A percentile compares a stretch with the other conserved stretches of the same genome.
Evolutionary conservation across 179 eudicot genomes (phyloP).

Genomic region (Pouteria campechiana): DNA sequence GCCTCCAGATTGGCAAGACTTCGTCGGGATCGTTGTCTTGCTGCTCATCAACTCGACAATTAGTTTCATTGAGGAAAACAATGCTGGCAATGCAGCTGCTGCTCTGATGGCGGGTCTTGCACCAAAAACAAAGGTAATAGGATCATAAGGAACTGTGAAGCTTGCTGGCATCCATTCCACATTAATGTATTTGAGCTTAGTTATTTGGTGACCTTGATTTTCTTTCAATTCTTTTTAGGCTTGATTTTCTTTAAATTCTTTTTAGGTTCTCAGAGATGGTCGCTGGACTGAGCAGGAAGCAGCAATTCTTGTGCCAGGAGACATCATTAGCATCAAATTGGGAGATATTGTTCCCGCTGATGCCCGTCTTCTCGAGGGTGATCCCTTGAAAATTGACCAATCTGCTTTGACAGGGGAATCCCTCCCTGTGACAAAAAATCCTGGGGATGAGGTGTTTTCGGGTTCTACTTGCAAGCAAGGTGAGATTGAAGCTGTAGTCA

Average conservation of each 20-base stretch:
- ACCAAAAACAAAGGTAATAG: constrained; percentile 71
- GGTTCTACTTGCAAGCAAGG: constrained; percentile 73
- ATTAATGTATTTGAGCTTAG: too few relatives aligned
- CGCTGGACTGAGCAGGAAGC: constrained; percentile 57
- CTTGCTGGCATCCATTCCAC: too few relatives aligned
- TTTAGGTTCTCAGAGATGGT: constrained; percentile 49
- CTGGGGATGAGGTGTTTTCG: constrained; percentile 56
- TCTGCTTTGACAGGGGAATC: constrained; percentile 72
- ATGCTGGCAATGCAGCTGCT: constrained; percentile 76
- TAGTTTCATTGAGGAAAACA: constrained; percentile 68
- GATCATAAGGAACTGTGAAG: too few relatives aligned
- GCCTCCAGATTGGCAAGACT: constrained; percentile 65
- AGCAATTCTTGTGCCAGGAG: constrained; percentile 53
- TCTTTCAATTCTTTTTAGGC: not conserved
- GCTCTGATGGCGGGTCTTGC: constrained; percentile 79
- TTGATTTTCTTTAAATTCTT: not conserved
- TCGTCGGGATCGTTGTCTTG: constrained; percentile 48
- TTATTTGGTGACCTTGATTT: too few relatives aligned
- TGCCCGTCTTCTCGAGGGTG: constrained; percentile 70
- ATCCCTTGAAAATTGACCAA: constrained; percentile 54
- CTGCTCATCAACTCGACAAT: constrained; percentile 60
- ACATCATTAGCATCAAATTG: constrained; percentile 56
- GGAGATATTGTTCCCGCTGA: constrained; percentile 73
- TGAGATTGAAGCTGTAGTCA: constrained; percentile 60
- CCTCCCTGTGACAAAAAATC: constrained; percentile 49